Conservation (phyloP, 2,329 filamentous ascomycete genomes). For the Trichoderma sp. region DNA sequence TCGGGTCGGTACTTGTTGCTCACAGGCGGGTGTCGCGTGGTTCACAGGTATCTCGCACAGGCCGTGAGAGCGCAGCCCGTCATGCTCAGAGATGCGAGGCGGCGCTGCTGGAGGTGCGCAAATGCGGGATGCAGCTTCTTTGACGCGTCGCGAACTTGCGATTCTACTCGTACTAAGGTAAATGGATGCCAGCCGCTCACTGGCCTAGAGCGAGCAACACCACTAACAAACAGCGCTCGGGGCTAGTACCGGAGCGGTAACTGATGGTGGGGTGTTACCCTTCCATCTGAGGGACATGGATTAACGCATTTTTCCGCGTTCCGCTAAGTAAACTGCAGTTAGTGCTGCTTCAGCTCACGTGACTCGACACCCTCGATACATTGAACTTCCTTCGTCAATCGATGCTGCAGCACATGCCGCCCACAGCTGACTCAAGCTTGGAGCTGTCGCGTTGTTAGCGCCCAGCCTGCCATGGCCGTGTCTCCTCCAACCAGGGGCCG, state of each 20-base stretch:
- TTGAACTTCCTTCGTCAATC: not conserved
- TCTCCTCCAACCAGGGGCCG: constrained; percentile 23
- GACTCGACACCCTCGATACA: not conserved
- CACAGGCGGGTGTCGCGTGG: constrained; percentile 23
- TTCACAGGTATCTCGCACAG: constrained; percentile 3
- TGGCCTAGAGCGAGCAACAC: constrained; percentile 18
- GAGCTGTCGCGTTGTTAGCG: constrained; percentile 8
- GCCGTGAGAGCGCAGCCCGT: constrained; percentile 3
- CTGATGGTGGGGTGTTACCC: not conserved
- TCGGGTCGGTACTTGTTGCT: not conserved
- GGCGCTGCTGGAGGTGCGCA: constrained; percentile 22
- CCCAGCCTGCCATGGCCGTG: not conserved
- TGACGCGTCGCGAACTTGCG: constrained; percentile 27
- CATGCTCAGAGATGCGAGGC: constrained; percentile 16
- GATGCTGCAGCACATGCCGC: not conserved
- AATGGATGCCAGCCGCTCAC: not conserved
- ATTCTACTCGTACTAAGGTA: not conserved
- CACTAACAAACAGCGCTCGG: constrained; percentile 3
- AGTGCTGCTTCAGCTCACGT: not conserved
- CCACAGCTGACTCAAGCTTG: constrained; percentile 14
- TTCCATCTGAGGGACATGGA: not conserved
- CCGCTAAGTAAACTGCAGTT: too few species aligned
- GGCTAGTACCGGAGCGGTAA: constrained; percentile 3
- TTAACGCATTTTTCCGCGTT: not conserved
- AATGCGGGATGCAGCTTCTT: constrained; percentile 7